Percentiles rank a stretch among this genome's conserved stretches.
Conservation (phyloP, 306 rosid species). For the Trifolium fragiferum region DNA sequence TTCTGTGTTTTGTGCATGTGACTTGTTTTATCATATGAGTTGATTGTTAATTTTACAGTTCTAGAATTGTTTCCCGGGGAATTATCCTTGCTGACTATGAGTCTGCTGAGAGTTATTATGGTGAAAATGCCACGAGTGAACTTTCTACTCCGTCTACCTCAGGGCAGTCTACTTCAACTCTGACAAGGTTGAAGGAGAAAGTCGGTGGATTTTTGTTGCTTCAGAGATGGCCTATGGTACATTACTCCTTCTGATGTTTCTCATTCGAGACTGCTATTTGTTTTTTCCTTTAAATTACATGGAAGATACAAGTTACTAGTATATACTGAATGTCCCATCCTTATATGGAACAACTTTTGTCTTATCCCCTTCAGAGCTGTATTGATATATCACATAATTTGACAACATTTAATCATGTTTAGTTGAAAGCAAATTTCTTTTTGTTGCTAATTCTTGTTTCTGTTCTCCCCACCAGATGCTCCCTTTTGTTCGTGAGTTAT, state of each 20-base stretch:
- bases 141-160: slow-evolving; percentile 48
- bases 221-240: slow-evolving; percentile 91
- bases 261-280: slow-evolving; percentile 13
- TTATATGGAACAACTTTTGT: slow-evolving; percentile 12
- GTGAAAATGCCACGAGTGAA: slow-evolving; percentile 38
- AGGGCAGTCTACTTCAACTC: slow-evolving; percentile 40
- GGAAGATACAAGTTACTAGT: slow-evolving; percentile 9
- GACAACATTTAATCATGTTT: background rate
- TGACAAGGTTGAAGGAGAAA: slow-evolving; percentile 63
- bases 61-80: slow-evolving; percentile 82
- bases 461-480: slow-evolving; percentile 68
- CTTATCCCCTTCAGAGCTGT: slow-evolving; percentile 9
- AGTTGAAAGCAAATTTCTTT: slow-evolving; percentile 6
- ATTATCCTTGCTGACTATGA: slow-evolving; percentile 75
- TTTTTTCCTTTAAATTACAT: slow-evolving; percentile 4
- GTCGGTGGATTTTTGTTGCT: slow-evolving; percentile 65
- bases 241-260: slow-evolving; percentile 34
- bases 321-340: background rate
- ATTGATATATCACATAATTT: background rate
- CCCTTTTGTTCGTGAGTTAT: slow-evolving; percentile 82
- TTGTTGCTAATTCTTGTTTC: slow-evolving; percentile 39
- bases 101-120: slow-evolving; percentile 60
- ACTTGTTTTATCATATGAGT: slow-evolving; percentile 22
- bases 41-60: slow-evolving; percentile 55
- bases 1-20: background rate